Evolutionary conservation across 805 yeast genomes (phyloP).

Genomic region (Candida vaughaniae): DNA sequence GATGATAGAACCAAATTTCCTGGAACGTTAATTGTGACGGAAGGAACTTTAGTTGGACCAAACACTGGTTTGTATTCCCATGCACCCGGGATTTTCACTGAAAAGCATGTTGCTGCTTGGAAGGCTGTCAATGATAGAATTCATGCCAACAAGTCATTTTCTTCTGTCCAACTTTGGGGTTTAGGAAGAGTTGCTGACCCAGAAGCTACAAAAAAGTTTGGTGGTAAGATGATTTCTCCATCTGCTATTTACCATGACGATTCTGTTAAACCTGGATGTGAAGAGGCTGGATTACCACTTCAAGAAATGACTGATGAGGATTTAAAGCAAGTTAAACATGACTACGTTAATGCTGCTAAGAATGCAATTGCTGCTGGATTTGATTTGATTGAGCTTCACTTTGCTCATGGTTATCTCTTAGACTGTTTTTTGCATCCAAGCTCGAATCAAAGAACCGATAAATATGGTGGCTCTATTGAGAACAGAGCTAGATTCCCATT

Average conservation of each 20-base stretch:
- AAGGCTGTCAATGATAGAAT: constrained; percentile 43
- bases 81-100: constrained; percentile 52
- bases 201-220: constrained; percentile 19
- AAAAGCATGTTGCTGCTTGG: constrained; percentile 52
- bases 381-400: constrained; percentile 27
- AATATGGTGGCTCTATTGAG: constrained; percentile 27
- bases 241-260: constrained; percentile 1
- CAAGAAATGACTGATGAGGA: constrained; percentile 21
- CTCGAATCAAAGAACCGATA: constrained; percentile 23
- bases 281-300: constrained; percentile 9
- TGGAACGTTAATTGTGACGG: constrained; percentile 31
- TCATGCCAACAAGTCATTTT: constrained; percentile 43
- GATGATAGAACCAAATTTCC: constrained; percentile 29
- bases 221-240: constrained; percentile 15
- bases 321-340: constrained; percentile 17
- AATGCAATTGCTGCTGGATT: constrained; percentile 24
- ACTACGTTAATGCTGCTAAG: constrained; percentile 15
- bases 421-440: constrained; percentile 21
- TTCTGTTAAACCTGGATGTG: background rate
- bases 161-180: constrained; percentile 53
- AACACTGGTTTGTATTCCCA: constrained; percentile 38
- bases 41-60: constrained; percentile 30
- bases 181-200: constrained; percentile 44
- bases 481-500: constrained; percentile 21
- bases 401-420: constrained; percentile 27